phyloP scores from a whole-genome alignment of 768 basidiomycete genomes.

The Suillus luteus region DNA sequence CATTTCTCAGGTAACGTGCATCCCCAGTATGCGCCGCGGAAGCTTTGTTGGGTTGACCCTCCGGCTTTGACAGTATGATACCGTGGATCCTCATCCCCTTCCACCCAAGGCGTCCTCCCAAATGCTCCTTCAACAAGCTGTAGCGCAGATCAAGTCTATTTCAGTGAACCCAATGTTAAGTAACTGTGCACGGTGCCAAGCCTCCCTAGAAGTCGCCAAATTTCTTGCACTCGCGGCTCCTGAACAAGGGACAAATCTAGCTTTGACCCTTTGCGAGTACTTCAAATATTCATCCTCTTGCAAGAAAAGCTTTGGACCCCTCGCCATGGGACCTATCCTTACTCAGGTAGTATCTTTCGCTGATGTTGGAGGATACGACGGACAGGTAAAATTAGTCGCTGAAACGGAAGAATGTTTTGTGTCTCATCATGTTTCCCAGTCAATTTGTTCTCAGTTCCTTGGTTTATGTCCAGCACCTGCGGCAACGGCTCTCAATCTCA shows the following conservation, averaged over 20 bases:
- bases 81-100: slow-evolving; percentile 63
- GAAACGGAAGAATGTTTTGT: background rate
- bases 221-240: slow-evolving; percentile 68
- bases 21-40: background rate
- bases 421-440: slow-evolving; percentile 33
- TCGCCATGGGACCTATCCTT: slow-evolving; percentile 57
- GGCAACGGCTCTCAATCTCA: slow-evolving; percentile 61
- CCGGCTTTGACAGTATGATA: slow-evolving; percentile 45
- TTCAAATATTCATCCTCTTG: slow-evolving; percentile 58
- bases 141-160: slow-evolving; percentile 60
- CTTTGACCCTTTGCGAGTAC: slow-evolving; percentile 59
- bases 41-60: background rate
- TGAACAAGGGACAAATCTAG: slow-evolving; percentile 55
- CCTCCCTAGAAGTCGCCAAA: slow-evolving; percentile 62
- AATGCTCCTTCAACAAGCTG: slow-evolving; percentile 51
- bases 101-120: slow-evolving; percentile 55
- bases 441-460: slow-evolving; percentile 63
- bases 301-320: slow-evolving; percentile 45
- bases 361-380: slow-evolving; percentile 71
- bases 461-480: slow-evolving; percentile 56
- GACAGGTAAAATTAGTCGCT: slow-evolving; percentile 48
- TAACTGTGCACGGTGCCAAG: slow-evolving; percentile 61
- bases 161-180: slow-evolving; percentile 54
- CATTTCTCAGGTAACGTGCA: slow-evolving; percentile 49
- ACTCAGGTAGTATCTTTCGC: slow-evolving; percentile 75